phyloP scores from a whole-genome alignment of 1,284 basidiomycete species.

The Pholiota adiposa region DNA sequence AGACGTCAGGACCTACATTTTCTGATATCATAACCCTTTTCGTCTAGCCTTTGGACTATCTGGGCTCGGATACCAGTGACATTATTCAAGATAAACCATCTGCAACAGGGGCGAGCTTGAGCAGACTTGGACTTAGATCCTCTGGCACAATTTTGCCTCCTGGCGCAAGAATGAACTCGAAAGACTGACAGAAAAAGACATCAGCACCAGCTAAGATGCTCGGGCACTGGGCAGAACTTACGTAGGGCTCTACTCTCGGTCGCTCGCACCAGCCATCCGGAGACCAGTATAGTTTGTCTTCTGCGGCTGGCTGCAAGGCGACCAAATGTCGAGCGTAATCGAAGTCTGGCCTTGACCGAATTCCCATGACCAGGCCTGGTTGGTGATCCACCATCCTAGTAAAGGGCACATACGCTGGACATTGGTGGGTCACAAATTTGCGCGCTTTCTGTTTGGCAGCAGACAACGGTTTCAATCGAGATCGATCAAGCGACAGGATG shows the following conservation, averaged over 20 bases:
- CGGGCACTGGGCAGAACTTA: conserved; percentile 43
- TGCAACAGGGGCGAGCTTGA: conserved; percentile 64
- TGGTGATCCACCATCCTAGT: conserved; percentile 35
- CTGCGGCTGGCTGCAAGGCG: conserved; percentile 50
- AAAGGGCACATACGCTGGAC: conserved; percentile 68
- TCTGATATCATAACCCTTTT: conserved; percentile 84
- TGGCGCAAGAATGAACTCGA: conserved; percentile 79
- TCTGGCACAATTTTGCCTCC: conserved; percentile 60
- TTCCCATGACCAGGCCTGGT: conserved; percentile 63
- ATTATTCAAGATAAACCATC: conserved; percentile 82
- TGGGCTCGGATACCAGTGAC: conserved; percentile 77
- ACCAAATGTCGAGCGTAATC: conserved; percentile 80
- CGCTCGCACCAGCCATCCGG: conserved; percentile 74
- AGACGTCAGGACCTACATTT: conserved; percentile 57
- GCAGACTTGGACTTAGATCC: conserved; percentile 67
- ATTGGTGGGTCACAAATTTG: conserved; percentile 69
- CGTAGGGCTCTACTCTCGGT: conserved; percentile 73
- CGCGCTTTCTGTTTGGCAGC: conserved; percentile 63
- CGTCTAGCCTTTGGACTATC: conserved; percentile 79
- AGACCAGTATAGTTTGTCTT: conserved; percentile 63
- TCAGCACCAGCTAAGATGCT: conserved; percentile 19
- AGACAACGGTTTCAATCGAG: conserved; percentile 60
- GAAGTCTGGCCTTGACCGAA: conserved; percentile 71
- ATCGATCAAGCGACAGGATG: conserved; percentile 68
- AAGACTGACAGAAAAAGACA: conserved; percentile 48